These are phyloP conservation scores for Clarireedia homoeocarpa DNA, from an alignment of 2,329 filamentous ascomycete species.

Conservation along the genomic window DNA sequence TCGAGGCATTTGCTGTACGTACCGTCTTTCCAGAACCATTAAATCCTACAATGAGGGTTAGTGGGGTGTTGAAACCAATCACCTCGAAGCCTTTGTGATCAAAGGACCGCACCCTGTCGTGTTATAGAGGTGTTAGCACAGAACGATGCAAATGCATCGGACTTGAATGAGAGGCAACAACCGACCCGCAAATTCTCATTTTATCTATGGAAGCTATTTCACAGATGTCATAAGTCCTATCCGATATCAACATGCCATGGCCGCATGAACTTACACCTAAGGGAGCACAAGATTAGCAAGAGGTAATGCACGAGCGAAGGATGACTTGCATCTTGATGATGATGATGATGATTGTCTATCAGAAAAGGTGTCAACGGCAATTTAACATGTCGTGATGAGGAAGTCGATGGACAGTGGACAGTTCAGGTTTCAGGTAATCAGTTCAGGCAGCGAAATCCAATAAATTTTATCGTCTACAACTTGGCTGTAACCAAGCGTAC, in stretches of 20 bases:
- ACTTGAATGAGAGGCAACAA: background rate
- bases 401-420: no score
- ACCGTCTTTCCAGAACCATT: slow-evolving; percentile 96
- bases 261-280: background rate
- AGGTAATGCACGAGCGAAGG: no score
- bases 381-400: no score
- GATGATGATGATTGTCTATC: no score
- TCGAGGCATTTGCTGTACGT: slow-evolving; percentile 15
- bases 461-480: no score
- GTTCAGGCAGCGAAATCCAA: no score
- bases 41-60: slow-evolving; percentile 93
- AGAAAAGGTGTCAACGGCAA: no score
- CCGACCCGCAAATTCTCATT: slow-evolving; percentile 70
- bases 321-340: no score
- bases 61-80: slow-evolving; percentile 80
- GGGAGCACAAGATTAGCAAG: background rate
- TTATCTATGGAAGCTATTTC: slow-evolving; percentile 80
- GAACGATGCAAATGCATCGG: no score
- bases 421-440: no score
- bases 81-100: slow-evolving; percentile 65
- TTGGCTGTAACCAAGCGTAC: no score
- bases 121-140: no score
- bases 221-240: background rate
- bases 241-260: background rate
- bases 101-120: slow-evolving; percentile 68